A percentile compares a stretch with the other conserved stretches of the same genome.
These are phyloP conservation scores for Zostera marina DNA, from an alignment of 116 monocot genomes.

Conservation along the genomic window DNA sequence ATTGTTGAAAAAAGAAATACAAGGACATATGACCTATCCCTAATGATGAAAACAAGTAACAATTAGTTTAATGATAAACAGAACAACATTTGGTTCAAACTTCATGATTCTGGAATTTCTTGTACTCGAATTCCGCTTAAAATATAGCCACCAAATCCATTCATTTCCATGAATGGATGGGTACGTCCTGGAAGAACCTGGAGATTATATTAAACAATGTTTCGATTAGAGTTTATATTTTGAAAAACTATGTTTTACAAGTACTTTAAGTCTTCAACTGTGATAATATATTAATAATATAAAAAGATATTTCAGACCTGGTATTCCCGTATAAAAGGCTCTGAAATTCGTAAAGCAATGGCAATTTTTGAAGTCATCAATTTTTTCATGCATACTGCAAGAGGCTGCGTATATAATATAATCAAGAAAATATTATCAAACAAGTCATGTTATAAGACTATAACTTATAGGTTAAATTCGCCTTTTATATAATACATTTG, in stretches of 20 bases:
- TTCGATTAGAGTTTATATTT: background rate
- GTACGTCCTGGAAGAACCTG: conserved; percentile 94
- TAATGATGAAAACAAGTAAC: no score
- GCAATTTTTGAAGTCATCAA: conserved; percentile 65
- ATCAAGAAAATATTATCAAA: no score
- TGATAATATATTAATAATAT: background rate
- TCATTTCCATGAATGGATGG: conserved; percentile 85
- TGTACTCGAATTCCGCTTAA: conserved; percentile 26
- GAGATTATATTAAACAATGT: background rate
- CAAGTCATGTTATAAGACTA: no score
- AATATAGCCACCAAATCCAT: conserved; percentile 30
- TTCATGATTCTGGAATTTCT: background rate
- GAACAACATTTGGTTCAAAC: no score
- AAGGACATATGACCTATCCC: no score
- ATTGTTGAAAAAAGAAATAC: no score
- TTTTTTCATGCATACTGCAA: conserved; percentile 76
- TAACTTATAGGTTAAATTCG: no score
- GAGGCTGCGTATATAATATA: conserved; percentile 48
- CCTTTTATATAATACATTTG: background rate
- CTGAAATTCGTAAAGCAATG: conserved; percentile 61
- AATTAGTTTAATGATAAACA: no score
- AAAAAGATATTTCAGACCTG: conserved; percentile 31
- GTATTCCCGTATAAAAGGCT: conserved; percentile 92
- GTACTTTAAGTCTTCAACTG: background rate
- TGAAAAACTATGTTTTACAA: no score